phyloP scores from a whole-genome alignment of 257 asterid species.

The Datura wrightii region DNA sequence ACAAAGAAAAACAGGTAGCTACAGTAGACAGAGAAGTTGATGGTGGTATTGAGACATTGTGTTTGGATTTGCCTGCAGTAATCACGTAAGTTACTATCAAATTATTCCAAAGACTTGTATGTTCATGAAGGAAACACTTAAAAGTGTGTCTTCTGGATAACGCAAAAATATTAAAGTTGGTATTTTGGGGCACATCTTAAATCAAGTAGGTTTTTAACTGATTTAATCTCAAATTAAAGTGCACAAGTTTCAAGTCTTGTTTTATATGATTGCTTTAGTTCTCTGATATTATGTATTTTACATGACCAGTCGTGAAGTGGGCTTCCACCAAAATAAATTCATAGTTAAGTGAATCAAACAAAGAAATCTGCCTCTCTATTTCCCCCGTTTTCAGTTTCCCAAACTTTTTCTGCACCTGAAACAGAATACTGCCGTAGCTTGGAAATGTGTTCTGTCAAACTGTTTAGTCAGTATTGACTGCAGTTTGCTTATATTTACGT shows the following conservation, averaged over 20 bases:
- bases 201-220: not conserved
- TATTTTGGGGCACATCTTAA: not conserved
- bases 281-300: not conserved
- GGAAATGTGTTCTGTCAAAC: not conserved
- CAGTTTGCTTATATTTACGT: not conserved
- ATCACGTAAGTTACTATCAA: constrained; percentile 65
- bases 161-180: not conserved
- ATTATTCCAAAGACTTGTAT: not conserved
- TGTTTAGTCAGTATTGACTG: not conserved
- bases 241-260: not conserved
- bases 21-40: constrained; percentile 97
- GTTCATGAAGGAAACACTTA: not conserved
- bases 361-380: not conserved
- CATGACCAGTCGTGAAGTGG: not conserved
- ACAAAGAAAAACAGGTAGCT: constrained; percentile 66
- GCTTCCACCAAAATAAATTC: not conserved
- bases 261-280: not conserved
- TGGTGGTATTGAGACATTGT: constrained; percentile 92
- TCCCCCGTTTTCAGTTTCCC: not conserved
- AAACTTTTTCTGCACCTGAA: not conserved
- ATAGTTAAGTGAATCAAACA: not conserved
- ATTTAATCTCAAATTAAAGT: not conserved
- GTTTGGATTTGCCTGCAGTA: constrained; percentile 91
- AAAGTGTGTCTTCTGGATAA: not conserved
- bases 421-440: not conserved